These are phyloP conservation scores for Nepenthes alata DNA, from an alignment of 179 eudicot species.

Conservation along the genomic window DNA sequence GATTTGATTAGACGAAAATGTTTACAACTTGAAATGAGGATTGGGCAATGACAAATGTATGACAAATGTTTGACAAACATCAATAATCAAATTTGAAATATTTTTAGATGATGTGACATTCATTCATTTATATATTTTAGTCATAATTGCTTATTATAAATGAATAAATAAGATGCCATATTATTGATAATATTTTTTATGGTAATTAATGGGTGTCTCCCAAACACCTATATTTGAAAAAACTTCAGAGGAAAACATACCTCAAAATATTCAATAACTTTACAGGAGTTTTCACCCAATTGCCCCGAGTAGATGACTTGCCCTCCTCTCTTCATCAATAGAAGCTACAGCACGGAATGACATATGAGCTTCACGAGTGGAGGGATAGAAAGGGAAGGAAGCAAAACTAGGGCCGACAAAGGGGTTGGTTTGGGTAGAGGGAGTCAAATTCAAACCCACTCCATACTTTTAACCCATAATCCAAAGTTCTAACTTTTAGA, in stretches of 20 bases:
- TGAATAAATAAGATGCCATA: neutral
- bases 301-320: conserved; percentile 86
- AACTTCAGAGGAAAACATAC: conserved; percentile 15
- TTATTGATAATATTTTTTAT: neutral
- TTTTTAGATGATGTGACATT: neutral
- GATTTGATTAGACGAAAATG: neutral
- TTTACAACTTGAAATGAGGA: too few relatives aligned
- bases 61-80: neutral
- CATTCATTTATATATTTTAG: too few relatives aligned
- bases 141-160: neutral
- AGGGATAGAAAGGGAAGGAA: too few relatives aligned
- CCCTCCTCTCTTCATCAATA: conserved; percentile 94
- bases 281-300: conserved; percentile 63
- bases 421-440: too few relatives aligned
- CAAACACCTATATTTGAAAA: too few relatives aligned
- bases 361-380: neutral
- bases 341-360: conserved; percentile 28
- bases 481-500: too few relatives aligned
- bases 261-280: conserved; percentile 79
- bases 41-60: neutral
- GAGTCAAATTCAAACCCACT: too few relatives aligned
- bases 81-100: neutral
- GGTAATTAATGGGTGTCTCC: too few relatives aligned
- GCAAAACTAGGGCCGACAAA: too few relatives aligned
- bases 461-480: too few relatives aligned